phyloP scores from a whole-genome alignment of 2,329 filamentous ascomycete genomes.

The Botryotinia narcissicola region DNA sequence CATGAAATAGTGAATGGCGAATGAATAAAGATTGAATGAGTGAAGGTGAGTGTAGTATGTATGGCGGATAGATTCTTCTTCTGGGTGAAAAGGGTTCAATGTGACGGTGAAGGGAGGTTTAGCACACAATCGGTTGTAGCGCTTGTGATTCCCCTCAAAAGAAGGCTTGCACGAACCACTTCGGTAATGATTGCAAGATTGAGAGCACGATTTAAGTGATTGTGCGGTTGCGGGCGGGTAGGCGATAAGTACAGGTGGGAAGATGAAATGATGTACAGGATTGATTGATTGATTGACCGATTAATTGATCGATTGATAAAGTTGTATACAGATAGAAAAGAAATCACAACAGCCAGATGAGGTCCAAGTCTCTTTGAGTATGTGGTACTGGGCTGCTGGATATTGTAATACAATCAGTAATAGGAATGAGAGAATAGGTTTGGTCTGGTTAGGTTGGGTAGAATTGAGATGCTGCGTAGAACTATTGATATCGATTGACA shows the following conservation, averaged over 20 bases:
- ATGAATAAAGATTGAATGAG: slow-evolving; percentile 24
- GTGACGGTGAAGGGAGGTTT: slow-evolving; percentile 24
- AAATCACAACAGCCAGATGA: neutral
- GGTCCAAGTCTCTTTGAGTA: neutral
- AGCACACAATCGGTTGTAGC: slow-evolving; percentile 28
- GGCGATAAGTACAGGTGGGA: slow-evolving; percentile 5
- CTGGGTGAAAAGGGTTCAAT: slow-evolving; percentile 11
- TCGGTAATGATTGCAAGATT: slow-evolving; percentile 7
- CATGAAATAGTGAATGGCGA: neutral
- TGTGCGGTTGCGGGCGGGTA: neutral
- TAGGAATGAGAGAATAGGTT: neutral
- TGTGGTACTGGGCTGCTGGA: neutral
- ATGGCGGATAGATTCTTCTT: slow-evolving; percentile 19
- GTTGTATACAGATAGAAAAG: neutral
- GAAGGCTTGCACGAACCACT: slow-evolving; percentile 9
- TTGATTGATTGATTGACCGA: neutral
- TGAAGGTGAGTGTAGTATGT: slow-evolving; percentile 31
- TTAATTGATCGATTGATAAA: neutral
- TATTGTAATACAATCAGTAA: neutral
- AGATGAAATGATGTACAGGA: neutral
- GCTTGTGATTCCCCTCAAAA: slow-evolving; percentile 21
- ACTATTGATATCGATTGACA: neutral
- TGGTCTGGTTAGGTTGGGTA: neutral
- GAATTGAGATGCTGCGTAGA: neutral
- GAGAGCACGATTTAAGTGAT: neutral